Percentiles rank a stretch among this genome's conserved stretches.
Conservation (phyloP, 108 stramenopile genomes). For the Parietichytrium sp. region DNA sequence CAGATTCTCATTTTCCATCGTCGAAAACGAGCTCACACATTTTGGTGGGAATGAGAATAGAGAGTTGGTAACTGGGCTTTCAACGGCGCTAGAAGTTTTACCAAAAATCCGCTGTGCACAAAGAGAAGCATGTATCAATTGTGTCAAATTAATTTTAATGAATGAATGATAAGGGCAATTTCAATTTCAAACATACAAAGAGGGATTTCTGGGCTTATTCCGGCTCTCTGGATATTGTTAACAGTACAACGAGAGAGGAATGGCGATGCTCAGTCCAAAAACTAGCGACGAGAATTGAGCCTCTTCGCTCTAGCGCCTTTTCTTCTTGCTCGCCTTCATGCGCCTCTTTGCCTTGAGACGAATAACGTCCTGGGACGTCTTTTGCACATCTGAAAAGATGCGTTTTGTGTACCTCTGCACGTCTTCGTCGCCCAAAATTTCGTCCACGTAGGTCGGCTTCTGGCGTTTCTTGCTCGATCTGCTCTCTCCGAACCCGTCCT, state of each 20-base stretch:
- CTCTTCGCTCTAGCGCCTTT: not conserved
- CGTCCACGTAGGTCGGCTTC: conserved; percentile 33
- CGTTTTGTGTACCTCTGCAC: not conserved
- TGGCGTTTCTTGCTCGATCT: not conserved
- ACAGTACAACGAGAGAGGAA: not conserved
- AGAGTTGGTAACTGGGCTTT: no score
- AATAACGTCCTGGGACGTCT: no score
- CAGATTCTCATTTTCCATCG: not conserved
- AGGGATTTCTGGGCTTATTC: not conserved
- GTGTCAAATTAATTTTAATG: no score
- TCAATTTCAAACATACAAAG: no score
- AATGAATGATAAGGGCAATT: no score
- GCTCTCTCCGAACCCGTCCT: conserved; percentile 29
- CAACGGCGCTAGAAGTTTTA: no score
- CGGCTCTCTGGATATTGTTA: not conserved
- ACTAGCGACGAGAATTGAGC: not conserved
- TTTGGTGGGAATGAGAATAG: no score
- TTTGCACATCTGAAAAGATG: not conserved
- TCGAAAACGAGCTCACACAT: no score
- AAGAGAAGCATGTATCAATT: no score
- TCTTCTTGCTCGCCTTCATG: not conserved
- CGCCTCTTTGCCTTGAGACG: not conserved
- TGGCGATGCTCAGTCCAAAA: not conserved
- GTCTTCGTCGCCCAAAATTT: not conserved
- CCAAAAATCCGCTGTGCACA: no score